These are phyloP conservation scores for Spathaspora passalidarum DNA, from an alignment of 805 yeast species.

Conservation along the genomic window DNA sequence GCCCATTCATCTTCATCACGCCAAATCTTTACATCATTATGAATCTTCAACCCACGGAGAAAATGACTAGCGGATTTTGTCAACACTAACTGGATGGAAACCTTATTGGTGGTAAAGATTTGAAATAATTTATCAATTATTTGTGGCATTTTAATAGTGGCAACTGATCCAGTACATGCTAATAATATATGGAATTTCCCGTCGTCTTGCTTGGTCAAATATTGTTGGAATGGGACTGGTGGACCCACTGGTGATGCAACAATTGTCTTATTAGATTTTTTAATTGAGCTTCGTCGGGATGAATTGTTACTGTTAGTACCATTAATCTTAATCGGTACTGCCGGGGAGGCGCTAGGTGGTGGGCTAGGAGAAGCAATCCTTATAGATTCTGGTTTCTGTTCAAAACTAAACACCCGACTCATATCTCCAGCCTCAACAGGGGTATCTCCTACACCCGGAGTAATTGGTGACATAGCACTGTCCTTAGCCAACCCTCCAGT, in stretches of 20 bases:
- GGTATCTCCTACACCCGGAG: slow-evolving; percentile 3
- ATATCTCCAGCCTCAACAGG: not conserved
- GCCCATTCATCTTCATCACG: slow-evolving; percentile 93
- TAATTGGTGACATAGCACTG: slow-evolving; percentile 4
- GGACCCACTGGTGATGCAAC: slow-evolving; percentile 60
- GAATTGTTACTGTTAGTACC: slow-evolving; percentile 12
- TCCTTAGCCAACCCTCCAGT: not conserved
- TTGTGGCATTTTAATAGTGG: slow-evolving; percentile 88
- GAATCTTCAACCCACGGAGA: slow-evolving; percentile 53
- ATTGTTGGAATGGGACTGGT: slow-evolving; percentile 72
- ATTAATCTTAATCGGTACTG: slow-evolving; percentile 8
- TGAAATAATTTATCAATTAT: slow-evolving; percentile 85
- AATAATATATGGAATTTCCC: slow-evolving; percentile 82
- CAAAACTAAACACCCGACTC: slow-evolving; percentile 6
- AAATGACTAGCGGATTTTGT: slow-evolving; percentile 80
- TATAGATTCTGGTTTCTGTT: not conserved
- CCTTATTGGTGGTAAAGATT: slow-evolving; percentile 63
- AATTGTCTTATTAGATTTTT: slow-evolving; percentile 47
- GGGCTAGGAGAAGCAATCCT: slow-evolving; percentile 9
- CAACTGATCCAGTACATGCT: slow-evolving; percentile 96
- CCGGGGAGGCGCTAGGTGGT: slow-evolving; percentile 6
- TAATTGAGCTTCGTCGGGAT: slow-evolving; percentile 23
- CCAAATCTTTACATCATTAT: slow-evolving; percentile 82
- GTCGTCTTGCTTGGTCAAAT: slow-evolving; percentile 70
- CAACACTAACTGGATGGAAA: slow-evolving; percentile 80